A percentile compares a stretch with the other conserved stretches of the same genome.
phyloP scores from a whole-genome alignment of 2,329 filamentous ascomycete genomes.

The Saccharata proteae region DNA sequence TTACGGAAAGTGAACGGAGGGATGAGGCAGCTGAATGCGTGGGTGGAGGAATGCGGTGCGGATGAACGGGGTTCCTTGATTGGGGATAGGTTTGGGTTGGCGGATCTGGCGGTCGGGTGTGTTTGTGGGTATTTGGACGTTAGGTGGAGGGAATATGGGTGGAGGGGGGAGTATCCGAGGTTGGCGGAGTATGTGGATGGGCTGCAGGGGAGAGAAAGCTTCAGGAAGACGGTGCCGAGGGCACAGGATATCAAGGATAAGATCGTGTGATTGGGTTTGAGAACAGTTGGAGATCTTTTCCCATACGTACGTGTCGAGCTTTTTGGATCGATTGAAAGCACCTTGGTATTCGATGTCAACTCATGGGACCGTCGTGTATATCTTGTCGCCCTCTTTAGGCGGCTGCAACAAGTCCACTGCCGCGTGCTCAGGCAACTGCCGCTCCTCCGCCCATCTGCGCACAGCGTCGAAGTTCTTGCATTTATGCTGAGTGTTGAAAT shows the following conservation, averaged over 20 bases:
- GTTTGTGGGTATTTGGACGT: conserved; percentile 23
- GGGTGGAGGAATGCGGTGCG: not conserved
- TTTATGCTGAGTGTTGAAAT: conserved; percentile 49
- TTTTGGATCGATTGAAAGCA: too few species aligned
- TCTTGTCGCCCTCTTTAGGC: conserved; percentile 21
- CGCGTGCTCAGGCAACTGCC: conserved; percentile 36
- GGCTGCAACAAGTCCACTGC: conserved; percentile 32
- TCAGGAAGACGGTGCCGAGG: conserved; percentile 19
- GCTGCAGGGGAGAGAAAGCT: conserved; percentile 31
- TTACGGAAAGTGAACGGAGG: not conserved
- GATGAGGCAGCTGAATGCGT: not conserved
- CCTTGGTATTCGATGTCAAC: not conserved
- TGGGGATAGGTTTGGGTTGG: conserved; percentile 20
- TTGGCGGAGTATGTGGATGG: conserved; percentile 34
- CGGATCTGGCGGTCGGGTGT: conserved; percentile 23
- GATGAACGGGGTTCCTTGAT: conserved; percentile 14
- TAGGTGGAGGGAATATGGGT: conserved; percentile 20
- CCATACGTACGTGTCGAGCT: too few species aligned
- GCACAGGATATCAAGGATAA: conserved; percentile 23
- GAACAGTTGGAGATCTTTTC: too few species aligned
- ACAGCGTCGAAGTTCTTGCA: conserved; percentile 47
- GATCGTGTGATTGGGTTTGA: conserved; percentile 18
- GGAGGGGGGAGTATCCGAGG: conserved; percentile 21
- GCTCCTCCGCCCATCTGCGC: conserved; percentile 40
- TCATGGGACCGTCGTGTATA: conserved; percentile 19